Percentiles rank a stretch among this genome's conserved stretches.
These are phyloP conservation scores for Cercospora brassicicola DNA, from an alignment of 2,329 filamentous ascomycete species.

Conservation along the genomic window DNA sequence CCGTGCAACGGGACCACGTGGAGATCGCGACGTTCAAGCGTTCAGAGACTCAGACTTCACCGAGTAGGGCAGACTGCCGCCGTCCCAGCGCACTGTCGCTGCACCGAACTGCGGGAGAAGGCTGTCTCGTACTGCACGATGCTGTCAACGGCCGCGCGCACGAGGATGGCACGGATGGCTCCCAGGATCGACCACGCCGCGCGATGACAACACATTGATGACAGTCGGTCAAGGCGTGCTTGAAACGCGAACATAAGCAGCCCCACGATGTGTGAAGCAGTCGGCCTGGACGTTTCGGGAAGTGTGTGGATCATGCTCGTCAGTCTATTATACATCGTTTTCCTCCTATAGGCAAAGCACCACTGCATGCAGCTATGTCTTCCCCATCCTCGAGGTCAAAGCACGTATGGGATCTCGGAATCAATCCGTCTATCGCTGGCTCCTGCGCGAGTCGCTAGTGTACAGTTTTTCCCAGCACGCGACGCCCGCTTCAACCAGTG, in stretches of 20 bases:
- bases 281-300: not conserved
- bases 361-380: not conserved
- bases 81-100: not conserved
- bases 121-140: not conserved
- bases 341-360: not conserved
- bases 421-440: not conserved
- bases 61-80: not conserved
- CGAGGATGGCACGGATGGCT: not conserved
- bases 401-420: not conserved
- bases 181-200: not conserved
- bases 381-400: constrained; percentile 1
- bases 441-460: not conserved
- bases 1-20: constrained; percentile 11
- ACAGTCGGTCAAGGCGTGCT: not conserved
- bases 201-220: constrained; percentile 5
- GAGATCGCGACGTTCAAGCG: constrained; percentile 16
- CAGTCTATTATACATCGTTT: constrained; percentile 8
- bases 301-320: constrained; percentile 2
- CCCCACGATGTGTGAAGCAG: not conserved
- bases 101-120: not conserved
- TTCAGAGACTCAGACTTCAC: not conserved
- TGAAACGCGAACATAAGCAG: not conserved
- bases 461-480: not conserved
- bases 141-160: not conserved
- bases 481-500: constrained; percentile 44